phyloP scores from a whole-genome alignment of 1,284 basidiomycete species.

The Neolentinus lepideus region DNA sequence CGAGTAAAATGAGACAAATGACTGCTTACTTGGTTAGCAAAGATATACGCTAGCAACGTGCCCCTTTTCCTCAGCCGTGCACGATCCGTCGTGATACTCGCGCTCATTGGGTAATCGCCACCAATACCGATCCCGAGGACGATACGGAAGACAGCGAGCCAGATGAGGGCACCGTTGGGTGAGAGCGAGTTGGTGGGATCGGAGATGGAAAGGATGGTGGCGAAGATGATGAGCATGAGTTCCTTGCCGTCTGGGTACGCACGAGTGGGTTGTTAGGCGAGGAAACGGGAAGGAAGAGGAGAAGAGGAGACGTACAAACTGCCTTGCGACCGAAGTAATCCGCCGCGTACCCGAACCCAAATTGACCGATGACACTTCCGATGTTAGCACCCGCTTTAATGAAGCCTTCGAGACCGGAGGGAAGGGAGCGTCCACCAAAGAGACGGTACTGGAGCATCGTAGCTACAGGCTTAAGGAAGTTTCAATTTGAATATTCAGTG shows the following conservation, averaged over 20 bases:
- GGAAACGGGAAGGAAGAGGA: no score
- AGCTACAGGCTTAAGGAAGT: slow-evolving; percentile 50
- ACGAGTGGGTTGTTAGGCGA: slow-evolving; percentile 1
- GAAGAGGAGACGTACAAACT: slow-evolving; percentile 37
- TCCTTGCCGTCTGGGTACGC: slow-evolving; percentile 57
- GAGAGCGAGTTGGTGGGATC: slow-evolving; percentile 39
- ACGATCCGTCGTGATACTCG: slow-evolving; percentile 65
- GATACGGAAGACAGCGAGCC: slow-evolving; percentile 60
- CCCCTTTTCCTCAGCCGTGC: slow-evolving; percentile 65
- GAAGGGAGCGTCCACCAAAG: slow-evolving; percentile 47
- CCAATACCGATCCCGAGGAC: slow-evolving; percentile 73
- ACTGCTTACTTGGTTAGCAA: slow-evolving; percentile 44
- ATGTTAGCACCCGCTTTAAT: slow-evolving; percentile 69
- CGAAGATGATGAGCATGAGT: slow-evolving; percentile 71
- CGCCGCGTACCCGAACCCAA: slow-evolving; percentile 61
- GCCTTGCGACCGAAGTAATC: slow-evolving; percentile 64
- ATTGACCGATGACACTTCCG: slow-evolving; percentile 69
- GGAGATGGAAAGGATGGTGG: slow-evolving; percentile 54
- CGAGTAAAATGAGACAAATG: background rate
- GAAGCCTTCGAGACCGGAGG: slow-evolving; percentile 52
- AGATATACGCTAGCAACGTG: slow-evolving; percentile 69
- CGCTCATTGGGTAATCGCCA: slow-evolving; percentile 80
- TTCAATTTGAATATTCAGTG: slow-evolving; percentile 1
- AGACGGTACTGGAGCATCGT: slow-evolving; percentile 74
- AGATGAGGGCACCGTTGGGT: slow-evolving; percentile 46